Base-by-base conservation (phyloP, 768 basidiomycete genomes). In the Lanmaoa rubissima region DNA sequence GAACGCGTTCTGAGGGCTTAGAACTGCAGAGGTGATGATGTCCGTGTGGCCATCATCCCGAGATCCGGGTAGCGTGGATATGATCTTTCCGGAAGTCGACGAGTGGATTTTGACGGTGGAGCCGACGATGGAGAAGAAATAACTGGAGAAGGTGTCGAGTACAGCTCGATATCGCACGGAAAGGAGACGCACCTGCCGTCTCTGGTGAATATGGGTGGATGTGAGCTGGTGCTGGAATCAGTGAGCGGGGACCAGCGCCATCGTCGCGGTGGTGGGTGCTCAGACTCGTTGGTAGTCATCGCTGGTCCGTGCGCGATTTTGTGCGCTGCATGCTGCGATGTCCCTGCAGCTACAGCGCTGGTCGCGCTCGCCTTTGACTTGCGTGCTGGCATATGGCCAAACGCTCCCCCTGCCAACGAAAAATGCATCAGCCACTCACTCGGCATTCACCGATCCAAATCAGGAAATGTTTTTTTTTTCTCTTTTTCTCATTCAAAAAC, bases 51-150 rank as follows among this genome's bases (percentile, higher is more conserved):
- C 74, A 50, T 67, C 72, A 55, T 61, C 75, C 60, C 63, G 76
- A 46, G 75, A 86, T 60, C 74, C 76, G 16, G 85, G 84, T n/a
- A 97, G 78, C 0, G 90, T 92, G 31, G 93, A 92, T 43, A 95
- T 84, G 48, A 94, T 80, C 64, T 88, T 79, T 14, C 92, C 88
- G 24, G 88, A 89, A 26, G 80, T 66, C 28, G 83, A 82, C n/a
- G 93, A 90, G 70, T 93, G 83, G 57, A 98, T 90, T 72, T 92
- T 89, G 58, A 98, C 83, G 5, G 86, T 82, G 9, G 86, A 77
- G n/a, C 90, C 89, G 13, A 86, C 82, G 43, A 94, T 82, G 44
- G 90, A 84, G 73, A 98, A 94, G 79, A 93, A 95, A 75, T 96
- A 92, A 67, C 96, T 91, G 54, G 39, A 57, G 21, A 51, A 46